Conservation (phyloP, 2,329 filamentous ascomycete genomes). For the Aspergillus eucalypticola region DNA sequence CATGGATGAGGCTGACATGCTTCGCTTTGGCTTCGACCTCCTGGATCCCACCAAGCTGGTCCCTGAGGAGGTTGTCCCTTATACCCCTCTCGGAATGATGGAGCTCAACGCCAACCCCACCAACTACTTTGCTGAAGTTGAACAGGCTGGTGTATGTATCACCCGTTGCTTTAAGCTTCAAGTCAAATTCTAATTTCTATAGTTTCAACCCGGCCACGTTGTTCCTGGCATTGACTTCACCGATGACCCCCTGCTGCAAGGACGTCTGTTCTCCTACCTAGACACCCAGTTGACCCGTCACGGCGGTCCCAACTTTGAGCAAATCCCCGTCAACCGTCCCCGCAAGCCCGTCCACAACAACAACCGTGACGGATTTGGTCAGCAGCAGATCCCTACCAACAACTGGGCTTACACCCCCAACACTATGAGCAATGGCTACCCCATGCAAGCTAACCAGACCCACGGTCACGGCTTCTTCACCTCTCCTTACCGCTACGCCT, state of each 20-base stretch:
- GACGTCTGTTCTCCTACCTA: slow-evolving; percentile 72
- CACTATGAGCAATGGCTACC: slow-evolving; percentile 64
- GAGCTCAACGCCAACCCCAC: slow-evolving; percentile 68
- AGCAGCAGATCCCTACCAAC: slow-evolving; percentile 69
- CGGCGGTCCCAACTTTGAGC: slow-evolving; percentile 71
- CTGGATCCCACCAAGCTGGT: slow-evolving; percentile 74
- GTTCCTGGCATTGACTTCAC: slow-evolving; percentile 73
- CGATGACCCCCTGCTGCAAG: slow-evolving; percentile 72
- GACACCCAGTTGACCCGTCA: slow-evolving; percentile 75
- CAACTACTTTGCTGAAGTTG: slow-evolving; percentile 76
- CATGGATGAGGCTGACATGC: slow-evolving; percentile 65
- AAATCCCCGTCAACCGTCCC: slow-evolving; percentile 72
- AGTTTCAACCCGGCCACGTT: slow-evolving; percentile 73
- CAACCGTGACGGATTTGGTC: slow-evolving; percentile 69
- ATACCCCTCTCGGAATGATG: slow-evolving; percentile 67
- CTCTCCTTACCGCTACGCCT: slow-evolving; percentile 56
- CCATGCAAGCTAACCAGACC: slow-evolving; percentile 66
- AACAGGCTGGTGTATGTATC: slow-evolving; percentile 63
- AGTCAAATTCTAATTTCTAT: slow-evolving; percentile 16
- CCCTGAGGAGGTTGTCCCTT: slow-evolving; percentile 68
- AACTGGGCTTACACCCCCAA: slow-evolving; percentile 66
- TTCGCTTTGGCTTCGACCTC: slow-evolving; percentile 69
- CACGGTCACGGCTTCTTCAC: slow-evolving; percentile 70
- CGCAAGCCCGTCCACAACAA: slow-evolving; percentile 68
- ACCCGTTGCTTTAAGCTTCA: too few species aligned